phyloP scores from a whole-genome alignment of 495 filamentous ascomycete genomes.

The Aspergillus campestris region DNA sequence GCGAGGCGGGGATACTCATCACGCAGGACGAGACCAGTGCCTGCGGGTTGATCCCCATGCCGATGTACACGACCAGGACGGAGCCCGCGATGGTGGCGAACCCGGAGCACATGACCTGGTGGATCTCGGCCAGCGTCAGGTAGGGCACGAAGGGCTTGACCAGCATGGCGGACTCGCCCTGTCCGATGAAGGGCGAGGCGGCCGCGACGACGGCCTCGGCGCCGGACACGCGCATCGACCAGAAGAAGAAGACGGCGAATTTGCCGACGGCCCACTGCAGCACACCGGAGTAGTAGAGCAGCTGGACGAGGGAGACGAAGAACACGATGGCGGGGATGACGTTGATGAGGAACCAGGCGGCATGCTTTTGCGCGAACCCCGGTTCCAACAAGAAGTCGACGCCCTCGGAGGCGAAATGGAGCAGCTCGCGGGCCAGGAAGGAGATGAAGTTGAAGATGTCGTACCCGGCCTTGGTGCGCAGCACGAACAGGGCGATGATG shows the following conservation, averaged over 20 bases:
- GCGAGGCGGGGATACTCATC: slow-evolving; percentile 85
- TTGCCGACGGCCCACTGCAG: slow-evolving; percentile 85
- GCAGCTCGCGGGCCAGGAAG: slow-evolving; percentile 53
- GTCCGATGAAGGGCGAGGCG: slow-evolving; percentile 90
- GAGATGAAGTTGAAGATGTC: slow-evolving; percentile 90
- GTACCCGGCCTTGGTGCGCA: slow-evolving; percentile 64
- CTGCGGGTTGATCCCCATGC: slow-evolving; percentile 70
- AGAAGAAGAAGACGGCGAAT: slow-evolving; percentile 86
- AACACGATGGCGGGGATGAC: slow-evolving; percentile 84
- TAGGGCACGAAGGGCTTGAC: slow-evolving; percentile 79
- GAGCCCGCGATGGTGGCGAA: slow-evolving; percentile 60
- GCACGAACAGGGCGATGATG: slow-evolving; percentile 77
- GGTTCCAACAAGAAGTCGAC: slow-evolving; percentile 60
- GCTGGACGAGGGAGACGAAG: slow-evolving; percentile 80
- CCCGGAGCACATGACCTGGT: slow-evolving; percentile 84
- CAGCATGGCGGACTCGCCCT: slow-evolving; percentile 88
- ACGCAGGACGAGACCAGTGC: slow-evolving; percentile 82
- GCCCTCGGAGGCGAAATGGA: slow-evolving; percentile 63
- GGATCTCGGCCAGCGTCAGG: slow-evolving; percentile 75
- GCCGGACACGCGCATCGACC: slow-evolving; percentile 80
- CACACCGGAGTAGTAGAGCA: slow-evolving; percentile 67
- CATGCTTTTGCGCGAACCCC: slow-evolving; percentile 27
- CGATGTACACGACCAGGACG: slow-evolving; percentile 73
- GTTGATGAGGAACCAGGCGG: slow-evolving; percentile 57
- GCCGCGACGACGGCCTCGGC: slow-evolving; percentile 87